A percentile compares a stretch with the other conserved stretches of the same genome.
Conservation (phyloP, 2,329 filamentous ascomycete genomes). For the Aspergillus fructus region DNA sequence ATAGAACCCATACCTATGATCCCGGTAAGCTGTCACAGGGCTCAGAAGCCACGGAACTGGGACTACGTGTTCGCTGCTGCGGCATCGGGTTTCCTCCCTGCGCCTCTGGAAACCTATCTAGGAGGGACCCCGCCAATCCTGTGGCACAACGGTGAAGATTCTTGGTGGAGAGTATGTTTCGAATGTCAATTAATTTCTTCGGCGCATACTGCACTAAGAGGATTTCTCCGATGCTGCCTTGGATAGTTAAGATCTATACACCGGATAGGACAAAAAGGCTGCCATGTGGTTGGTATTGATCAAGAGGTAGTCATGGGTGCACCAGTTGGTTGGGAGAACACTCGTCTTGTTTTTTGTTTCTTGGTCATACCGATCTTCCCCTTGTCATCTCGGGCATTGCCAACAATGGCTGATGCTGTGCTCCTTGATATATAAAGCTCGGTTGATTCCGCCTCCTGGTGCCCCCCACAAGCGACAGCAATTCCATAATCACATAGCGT, state of each 20-base stretch:
- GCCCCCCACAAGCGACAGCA: background rate
- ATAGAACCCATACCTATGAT: background rate
- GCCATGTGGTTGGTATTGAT: slow-evolving; percentile 1
- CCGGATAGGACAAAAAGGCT: background rate
- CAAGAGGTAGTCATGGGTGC: background rate
- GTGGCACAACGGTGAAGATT: background rate
- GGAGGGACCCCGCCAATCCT: background rate
- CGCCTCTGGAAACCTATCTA: background rate
- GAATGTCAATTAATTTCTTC: background rate
- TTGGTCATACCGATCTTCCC: background rate
- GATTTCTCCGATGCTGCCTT: background rate
- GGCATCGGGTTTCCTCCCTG: slow-evolving; percentile 3
- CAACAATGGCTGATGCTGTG: background rate
- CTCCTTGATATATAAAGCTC: background rate
- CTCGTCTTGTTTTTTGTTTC: background rate
- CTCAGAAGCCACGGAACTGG: background rate
- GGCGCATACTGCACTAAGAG: background rate
- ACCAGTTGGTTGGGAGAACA: background rate
- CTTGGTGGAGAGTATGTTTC: background rate
- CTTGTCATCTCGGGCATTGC: background rate
- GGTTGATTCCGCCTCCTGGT: background rate
- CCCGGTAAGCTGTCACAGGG: slow-evolving; percentile 6
- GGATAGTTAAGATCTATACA: background rate
- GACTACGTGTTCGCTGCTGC: slow-evolving; percentile 7
- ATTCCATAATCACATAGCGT: background rate